Evolutionary conservation across 2,329 filamentous ascomycete species (phyloP).

Genomic region (Fusarium denticulatum): DNA sequence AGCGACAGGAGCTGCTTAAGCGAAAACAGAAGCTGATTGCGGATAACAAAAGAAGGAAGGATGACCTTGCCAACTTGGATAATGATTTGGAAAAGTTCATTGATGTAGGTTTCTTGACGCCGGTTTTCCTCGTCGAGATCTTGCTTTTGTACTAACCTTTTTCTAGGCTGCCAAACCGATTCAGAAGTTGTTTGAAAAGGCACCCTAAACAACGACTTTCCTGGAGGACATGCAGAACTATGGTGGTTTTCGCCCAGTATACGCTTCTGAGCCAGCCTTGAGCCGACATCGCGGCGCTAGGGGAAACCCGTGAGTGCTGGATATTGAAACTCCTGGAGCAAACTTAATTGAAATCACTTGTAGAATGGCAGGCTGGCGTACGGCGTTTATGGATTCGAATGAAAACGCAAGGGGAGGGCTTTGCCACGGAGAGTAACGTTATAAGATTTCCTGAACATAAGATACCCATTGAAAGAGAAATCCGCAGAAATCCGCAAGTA

Average conservation of each 20-base stretch:
- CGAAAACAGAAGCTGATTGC: slow-evolving; percentile 70
- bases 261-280: background rate
- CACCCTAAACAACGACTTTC: slow-evolving; percentile 49
- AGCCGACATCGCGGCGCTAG: background rate
- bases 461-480: slow-evolving; percentile 1
- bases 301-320: background rate
- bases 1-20: slow-evolving; percentile 79
- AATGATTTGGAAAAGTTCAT: slow-evolving; percentile 94
- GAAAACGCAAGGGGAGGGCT: background rate
- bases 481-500: background rate
- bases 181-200: slow-evolving; percentile 77
- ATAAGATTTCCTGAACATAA: background rate
- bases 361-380: slow-evolving; percentile 1
- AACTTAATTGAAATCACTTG: background rate
- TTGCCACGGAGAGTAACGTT: background rate
- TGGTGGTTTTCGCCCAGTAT: background rate
- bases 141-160: slow-evolving; percentile 26
- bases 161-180: slow-evolving; percentile 85
- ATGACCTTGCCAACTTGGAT: slow-evolving; percentile 90
- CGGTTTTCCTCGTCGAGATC: background rate
- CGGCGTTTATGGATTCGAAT: slow-evolving; percentile 5
- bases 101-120: slow-evolving; percentile 67
- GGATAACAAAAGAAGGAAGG: slow-evolving; percentile 90
- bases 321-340: background rate
- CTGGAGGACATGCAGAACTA: background rate